These are phyloP conservation scores for Geoglossum glabrum DNA, from an alignment of 495 filamentous ascomycete genomes.

Conservation along the genomic window DNA sequence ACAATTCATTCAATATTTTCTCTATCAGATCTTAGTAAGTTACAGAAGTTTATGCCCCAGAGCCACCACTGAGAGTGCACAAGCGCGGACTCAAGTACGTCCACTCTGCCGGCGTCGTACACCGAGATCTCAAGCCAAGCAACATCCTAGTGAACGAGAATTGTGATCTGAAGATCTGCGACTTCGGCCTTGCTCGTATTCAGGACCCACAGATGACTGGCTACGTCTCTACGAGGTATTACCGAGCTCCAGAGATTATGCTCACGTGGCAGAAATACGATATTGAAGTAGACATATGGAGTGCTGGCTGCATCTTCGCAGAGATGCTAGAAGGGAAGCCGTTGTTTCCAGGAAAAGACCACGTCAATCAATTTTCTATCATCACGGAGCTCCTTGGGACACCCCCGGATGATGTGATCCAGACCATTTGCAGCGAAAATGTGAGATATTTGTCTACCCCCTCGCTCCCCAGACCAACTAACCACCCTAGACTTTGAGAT, in stretches of 20 bases:
- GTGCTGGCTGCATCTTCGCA: constrained; percentile 94
- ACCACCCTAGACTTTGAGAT: constrained; percentile 59
- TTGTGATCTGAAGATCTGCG: constrained; percentile 97
- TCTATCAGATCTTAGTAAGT: constrained; percentile 87
- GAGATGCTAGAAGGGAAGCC: constrained; percentile 99
- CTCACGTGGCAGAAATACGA: constrained; percentile 99
- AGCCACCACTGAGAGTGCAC: neutral
- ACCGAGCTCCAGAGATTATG: constrained; percentile 98
- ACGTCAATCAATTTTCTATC: constrained; percentile 98
- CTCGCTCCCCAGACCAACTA: constrained; percentile 4
- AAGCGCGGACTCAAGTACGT: constrained; percentile 99
- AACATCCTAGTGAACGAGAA: constrained; percentile 99
- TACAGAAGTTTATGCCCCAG: constrained; percentile 10
- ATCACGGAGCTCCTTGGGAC: constrained; percentile 96
- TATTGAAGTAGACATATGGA: constrained; percentile 98
- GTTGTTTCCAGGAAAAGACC: constrained; percentile 94
- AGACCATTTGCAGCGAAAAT: constrained; percentile 96
- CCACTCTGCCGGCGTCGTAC: constrained; percentile 93
- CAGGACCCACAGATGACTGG: constrained; percentile 99
- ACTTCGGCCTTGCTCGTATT: constrained; percentile 91
- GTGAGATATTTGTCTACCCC: constrained; percentile 29
- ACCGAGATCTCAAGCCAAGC: constrained; percentile 91
- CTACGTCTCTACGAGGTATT: constrained; percentile 96
- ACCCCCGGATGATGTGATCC: constrained; percentile 95
- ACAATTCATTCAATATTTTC: constrained; percentile 98